These are phyloP conservation scores for Solanum arcanum DNA, from an alignment of 257 asterid genomes.

Conservation along the genomic window DNA sequence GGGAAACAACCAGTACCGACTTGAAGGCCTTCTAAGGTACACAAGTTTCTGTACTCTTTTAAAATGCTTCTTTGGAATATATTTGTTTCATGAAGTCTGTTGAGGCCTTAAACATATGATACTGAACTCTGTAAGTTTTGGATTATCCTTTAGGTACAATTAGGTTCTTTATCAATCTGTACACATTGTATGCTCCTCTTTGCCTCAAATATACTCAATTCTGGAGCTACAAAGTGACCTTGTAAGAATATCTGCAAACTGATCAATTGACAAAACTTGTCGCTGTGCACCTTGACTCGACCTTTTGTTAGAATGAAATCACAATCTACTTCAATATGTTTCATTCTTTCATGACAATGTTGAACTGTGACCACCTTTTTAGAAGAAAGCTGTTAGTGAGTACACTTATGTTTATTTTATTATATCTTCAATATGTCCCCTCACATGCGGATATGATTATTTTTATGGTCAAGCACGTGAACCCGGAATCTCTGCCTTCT, in stretches of 20 bases:
- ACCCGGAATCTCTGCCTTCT: not conserved
- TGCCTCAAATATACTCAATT: not conserved
- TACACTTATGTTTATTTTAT: not conserved
- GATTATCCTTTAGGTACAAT: not conserved
- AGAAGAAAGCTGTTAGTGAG: not conserved
- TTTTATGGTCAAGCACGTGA: not conserved
- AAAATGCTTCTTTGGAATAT: not conserved
- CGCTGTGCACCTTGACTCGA: not conserved
- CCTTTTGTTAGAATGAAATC: not conserved
- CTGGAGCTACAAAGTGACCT: not conserved
- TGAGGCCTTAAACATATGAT: not conserved
- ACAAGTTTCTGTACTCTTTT: not conserved
- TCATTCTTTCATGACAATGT: not conserved
- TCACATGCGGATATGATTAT: not conserved
- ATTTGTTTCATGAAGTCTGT: not conserved
- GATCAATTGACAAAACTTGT: not conserved
- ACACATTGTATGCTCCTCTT: not conserved
- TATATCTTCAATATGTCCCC: not conserved
- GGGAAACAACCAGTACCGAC: conserved; percentile 57
- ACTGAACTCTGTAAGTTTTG: not conserved
- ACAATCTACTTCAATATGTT: not conserved
- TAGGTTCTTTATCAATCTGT: not conserved
- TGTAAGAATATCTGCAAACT: not conserved
- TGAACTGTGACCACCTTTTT: not conserved
- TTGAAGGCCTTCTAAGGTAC: conserved; percentile 50